Conservation (phyloP, 2,329 filamentous ascomycete species). For the Epichloe coenophiala region DNA sequence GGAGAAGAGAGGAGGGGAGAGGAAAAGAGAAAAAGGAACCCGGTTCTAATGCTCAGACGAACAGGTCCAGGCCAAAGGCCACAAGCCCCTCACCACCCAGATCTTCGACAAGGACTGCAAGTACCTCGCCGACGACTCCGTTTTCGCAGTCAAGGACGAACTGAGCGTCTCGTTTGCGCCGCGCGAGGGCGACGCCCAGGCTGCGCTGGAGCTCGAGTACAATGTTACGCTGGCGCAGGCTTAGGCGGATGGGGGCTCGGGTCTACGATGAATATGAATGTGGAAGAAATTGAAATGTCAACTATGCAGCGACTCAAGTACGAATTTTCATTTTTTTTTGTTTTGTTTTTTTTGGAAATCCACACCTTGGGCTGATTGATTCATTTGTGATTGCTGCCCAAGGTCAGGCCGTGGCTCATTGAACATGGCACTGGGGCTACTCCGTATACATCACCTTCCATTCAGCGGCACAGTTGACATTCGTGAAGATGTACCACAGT, state of each 20-base stretch:
- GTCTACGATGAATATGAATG: neutral
- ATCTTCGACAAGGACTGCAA: conserved; percentile 58
- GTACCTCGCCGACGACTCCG: conserved; percentile 40
- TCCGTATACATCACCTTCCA: too few relatives aligned
- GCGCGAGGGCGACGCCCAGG: conserved; percentile 27
- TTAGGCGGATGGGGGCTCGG: neutral
- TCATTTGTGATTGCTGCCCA: too few relatives aligned
- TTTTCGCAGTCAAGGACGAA: conserved; percentile 41
- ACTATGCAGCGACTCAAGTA: neutral
- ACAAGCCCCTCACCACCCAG: conserved; percentile 57
- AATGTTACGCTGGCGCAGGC: conserved; percentile 35
- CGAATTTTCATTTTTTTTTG: neutral
- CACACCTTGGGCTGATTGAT: too few relatives aligned
- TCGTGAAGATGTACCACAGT: too few relatives aligned
- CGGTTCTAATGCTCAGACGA: neutral
- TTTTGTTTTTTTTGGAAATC: too few relatives aligned
- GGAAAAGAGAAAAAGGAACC: too few relatives aligned
- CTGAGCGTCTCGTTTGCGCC: conserved; percentile 29
- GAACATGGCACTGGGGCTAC: too few relatives aligned
- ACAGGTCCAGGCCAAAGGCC: conserved; percentile 36
- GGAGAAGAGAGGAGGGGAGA: too few relatives aligned
- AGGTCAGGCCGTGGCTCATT: too few relatives aligned
- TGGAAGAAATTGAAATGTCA: neutral
- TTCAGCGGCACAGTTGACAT: too few relatives aligned
- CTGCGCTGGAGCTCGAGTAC: conserved; percentile 46